These are phyloP conservation scores for Mercurialis annua DNA, from an alignment of 345 rosid genomes.

Conservation along the genomic window DNA sequence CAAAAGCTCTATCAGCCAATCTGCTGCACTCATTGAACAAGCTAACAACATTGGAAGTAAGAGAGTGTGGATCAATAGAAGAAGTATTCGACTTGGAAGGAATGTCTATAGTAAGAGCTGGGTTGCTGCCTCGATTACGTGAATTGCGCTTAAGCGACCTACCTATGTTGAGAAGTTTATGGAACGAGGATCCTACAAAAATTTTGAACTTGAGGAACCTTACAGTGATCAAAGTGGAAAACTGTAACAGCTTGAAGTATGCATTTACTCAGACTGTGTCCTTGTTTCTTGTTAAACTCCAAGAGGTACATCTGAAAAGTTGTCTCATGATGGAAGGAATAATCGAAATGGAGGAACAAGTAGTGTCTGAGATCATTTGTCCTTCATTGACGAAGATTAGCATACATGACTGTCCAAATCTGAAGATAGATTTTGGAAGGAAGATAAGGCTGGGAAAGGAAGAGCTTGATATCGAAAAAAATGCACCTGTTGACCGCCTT, in stretches of 20 bases:
- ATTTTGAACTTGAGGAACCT: not conserved
- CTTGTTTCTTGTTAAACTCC: not conserved
- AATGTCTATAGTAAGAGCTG: not conserved
- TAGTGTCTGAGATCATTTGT: not conserved
- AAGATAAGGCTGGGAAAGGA: no score
- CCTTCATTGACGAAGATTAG: not conserved
- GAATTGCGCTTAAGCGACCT: not conserved
- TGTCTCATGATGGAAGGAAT: not conserved
- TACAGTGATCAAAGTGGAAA: not conserved
- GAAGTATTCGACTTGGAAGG: not conserved
- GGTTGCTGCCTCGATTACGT: not conserved
- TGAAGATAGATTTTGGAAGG: no score
- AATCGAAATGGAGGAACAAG: not conserved
- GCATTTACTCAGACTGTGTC: not conserved
- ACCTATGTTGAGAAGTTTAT: not conserved
- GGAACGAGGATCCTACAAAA: not conserved
- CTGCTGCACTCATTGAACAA: not conserved
- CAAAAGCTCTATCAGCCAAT: not conserved
- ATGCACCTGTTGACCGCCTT: no score
- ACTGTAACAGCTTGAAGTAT: not conserved
- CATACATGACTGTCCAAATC: not conserved
- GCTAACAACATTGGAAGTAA: not conserved
- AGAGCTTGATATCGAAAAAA: no score
- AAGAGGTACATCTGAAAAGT: not conserved
- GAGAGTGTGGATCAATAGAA: not conserved